phyloP scores from a whole-genome alignment of 2,329 filamentous ascomycete species.

The Fusarium acutatum region DNA sequence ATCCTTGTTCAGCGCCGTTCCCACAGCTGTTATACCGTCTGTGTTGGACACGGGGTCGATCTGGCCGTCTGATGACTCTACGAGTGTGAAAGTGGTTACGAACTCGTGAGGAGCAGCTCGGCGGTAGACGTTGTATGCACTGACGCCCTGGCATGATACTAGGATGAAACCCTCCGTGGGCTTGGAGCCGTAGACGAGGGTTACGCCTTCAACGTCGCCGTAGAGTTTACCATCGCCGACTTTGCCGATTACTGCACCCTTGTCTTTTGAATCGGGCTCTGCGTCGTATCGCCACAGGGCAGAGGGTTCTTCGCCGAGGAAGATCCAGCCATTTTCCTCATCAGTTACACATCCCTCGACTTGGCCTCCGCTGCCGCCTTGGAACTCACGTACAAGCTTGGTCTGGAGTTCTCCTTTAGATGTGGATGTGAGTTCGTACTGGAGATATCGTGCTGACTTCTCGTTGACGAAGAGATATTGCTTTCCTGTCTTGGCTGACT shows the following conservation, averaged over 20 bases:
- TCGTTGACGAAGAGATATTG: constrained; percentile 65
- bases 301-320: constrained; percentile 61
- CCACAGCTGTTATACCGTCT: constrained; percentile 59
- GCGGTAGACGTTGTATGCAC: constrained; percentile 60
- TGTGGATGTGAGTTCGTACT: constrained; percentile 58
- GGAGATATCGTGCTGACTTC: constrained; percentile 62
- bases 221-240: constrained; percentile 58
- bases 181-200: constrained; percentile 56
- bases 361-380: constrained; percentile 59
- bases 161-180: constrained; percentile 58
- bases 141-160: constrained; percentile 62
- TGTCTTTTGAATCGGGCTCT: constrained; percentile 53
- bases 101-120: constrained; percentile 58
- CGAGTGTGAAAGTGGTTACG: constrained; percentile 59
- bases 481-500: constrained; percentile 55
- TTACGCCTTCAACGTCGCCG: constrained; percentile 64
- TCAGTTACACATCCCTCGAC: constrained; percentile 64
- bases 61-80: constrained; percentile 50
- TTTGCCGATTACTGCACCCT: constrained; percentile 49
- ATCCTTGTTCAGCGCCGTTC: constrained; percentile 50
- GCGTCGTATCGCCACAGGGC: constrained; percentile 62
- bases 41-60: constrained; percentile 63
- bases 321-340: constrained; percentile 59
- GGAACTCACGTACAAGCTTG: constrained; percentile 59
- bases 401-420: constrained; percentile 54